Evolutionary conservation across 2,329 filamentous ascomycete species (phyloP).

Genomic region (Cadophora sp.): DNA sequence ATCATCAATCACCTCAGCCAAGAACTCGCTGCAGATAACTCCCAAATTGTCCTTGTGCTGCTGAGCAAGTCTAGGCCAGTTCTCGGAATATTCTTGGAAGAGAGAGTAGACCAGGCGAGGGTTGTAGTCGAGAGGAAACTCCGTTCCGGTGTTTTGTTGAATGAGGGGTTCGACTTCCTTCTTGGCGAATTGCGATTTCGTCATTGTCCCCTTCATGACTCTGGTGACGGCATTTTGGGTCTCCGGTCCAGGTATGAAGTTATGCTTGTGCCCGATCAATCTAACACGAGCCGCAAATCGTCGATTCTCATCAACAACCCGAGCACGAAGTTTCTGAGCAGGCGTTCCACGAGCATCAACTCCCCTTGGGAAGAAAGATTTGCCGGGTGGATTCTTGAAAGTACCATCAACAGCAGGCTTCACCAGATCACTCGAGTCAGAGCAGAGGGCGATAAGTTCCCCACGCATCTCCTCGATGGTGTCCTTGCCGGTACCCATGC

Average conservation of each 20-base stretch:
- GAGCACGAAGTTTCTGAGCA: slow-evolving; percentile 27
- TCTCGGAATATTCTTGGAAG: slow-evolving; percentile 28
- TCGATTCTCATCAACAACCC: slow-evolving; percentile 27
- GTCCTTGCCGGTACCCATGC: slow-evolving; percentile 25
- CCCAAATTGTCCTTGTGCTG: slow-evolving; percentile 29
- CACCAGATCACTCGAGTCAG: slow-evolving; percentile 23
- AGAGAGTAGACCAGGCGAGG: slow-evolving; percentile 26
- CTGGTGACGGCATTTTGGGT: neutral
- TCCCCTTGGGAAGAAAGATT: slow-evolving; percentile 24
- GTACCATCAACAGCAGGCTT: slow-evolving; percentile 28
- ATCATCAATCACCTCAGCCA: slow-evolving; percentile 29
- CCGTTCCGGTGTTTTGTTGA: slow-evolving; percentile 24
- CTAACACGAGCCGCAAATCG: slow-evolving; percentile 23
- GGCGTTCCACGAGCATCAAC: slow-evolving; percentile 26
- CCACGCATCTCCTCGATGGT: slow-evolving; percentile 28
- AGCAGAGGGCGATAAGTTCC: slow-evolving; percentile 23
- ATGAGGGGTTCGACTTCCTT: slow-evolving; percentile 27
- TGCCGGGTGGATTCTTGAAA: slow-evolving; percentile 26
- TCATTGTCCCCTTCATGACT: slow-evolving; percentile 10
- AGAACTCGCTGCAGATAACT: slow-evolving; percentile 28
- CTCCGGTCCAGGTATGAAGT: slow-evolving; percentile 20
- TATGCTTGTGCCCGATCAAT: slow-evolving; percentile 27
- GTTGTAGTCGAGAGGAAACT: slow-evolving; percentile 30
- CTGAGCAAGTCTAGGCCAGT: slow-evolving; percentile 27
- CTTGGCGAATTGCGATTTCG: slow-evolving; percentile 26